A percentile compares a stretch with the other conserved stretches of the same genome.
These are phyloP conservation scores for Botrytis squamosa DNA, from an alignment of 2,329 filamentous ascomycete genomes.

Conservation along the genomic window DNA sequence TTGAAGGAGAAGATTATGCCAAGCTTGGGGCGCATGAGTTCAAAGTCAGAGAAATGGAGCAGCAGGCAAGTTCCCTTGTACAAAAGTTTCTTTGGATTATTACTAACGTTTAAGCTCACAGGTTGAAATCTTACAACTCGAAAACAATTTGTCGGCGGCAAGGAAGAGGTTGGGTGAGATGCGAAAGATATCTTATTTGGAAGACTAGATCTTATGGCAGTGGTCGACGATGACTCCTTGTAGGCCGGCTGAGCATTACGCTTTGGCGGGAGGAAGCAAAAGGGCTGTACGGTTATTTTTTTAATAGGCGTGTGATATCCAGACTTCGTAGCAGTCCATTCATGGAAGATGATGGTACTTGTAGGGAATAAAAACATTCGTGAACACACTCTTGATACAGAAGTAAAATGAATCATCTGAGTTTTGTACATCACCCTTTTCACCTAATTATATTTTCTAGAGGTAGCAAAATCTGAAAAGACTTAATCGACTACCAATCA, in stretches of 20 bases:
- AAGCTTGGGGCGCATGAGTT: constrained; percentile 93
- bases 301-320: constrained; percentile 17
- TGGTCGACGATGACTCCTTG: not conserved
- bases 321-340: not conserved
- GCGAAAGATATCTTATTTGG: constrained; percentile 52
- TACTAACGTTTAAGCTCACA: constrained; percentile 42
- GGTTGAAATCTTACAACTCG: constrained; percentile 96
- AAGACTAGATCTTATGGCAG: constrained; percentile 27
- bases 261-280: not conserved
- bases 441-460: not conserved
- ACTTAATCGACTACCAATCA: not conserved
- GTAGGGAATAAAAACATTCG: not conserved
- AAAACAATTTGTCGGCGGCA: constrained; percentile 79
- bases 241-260: not conserved
- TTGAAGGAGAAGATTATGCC: constrained; percentile 82
- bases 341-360: not conserved
- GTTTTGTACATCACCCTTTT: not conserved
- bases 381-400: not conserved
- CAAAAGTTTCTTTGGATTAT: not conserved
- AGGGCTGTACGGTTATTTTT: not conserved
- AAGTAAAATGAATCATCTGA: not conserved
- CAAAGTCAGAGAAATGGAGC: constrained; percentile 98
- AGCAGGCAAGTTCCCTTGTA: constrained; percentile 69
- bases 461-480: not conserved
- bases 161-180: constrained; percentile 89